Evolutionary conservation across 306 rosid genomes (phyloP).

Genomic region (Prunus persica): DNA sequence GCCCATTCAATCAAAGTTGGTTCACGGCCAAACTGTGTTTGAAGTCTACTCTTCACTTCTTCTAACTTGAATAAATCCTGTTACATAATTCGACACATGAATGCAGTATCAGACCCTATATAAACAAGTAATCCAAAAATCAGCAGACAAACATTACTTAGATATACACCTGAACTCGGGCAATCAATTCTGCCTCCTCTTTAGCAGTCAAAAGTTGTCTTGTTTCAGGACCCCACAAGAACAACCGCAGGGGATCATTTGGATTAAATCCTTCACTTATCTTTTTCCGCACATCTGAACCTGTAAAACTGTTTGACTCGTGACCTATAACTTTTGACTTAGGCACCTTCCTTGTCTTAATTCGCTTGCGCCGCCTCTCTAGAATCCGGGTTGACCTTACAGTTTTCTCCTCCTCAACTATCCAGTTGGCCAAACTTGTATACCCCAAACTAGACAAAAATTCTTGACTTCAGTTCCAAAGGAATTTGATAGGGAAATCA

Average conservation of each 20-base stretch:
- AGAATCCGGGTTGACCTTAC: conserved; percentile 64
- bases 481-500: conserved; percentile 10
- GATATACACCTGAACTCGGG: conserved; percentile 62
- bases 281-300: conserved; percentile 47
- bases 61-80: conserved; percentile 72
- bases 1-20: conserved; percentile 96
- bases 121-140: conserved; percentile 9
- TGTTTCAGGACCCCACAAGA: conserved; percentile 77
- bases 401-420: conserved; percentile 38
- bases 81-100: conserved; percentile 32
- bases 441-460: conserved; percentile 31
- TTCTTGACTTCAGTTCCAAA: conserved; percentile 26
- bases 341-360: conserved; percentile 58
- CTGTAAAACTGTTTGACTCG: conserved; percentile 37
- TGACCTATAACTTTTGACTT: conserved; percentile 32
- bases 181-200: conserved; percentile 72
- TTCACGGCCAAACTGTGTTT: conserved; percentile 76
- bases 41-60: conserved; percentile 62
- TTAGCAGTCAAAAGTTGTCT: conserved; percentile 67
- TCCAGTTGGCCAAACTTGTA: conserved; percentile 35
- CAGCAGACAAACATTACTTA: conserved; percentile 12
- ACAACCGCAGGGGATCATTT: conserved; percentile 68
- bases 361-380: conserved; percentile 63
- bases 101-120: conserved; percentile 23
- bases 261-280: conserved; percentile 50